phyloP scores from a whole-genome alignment of 1,284 basidiomycete genomes.

The Puccinia sorghi region DNA sequence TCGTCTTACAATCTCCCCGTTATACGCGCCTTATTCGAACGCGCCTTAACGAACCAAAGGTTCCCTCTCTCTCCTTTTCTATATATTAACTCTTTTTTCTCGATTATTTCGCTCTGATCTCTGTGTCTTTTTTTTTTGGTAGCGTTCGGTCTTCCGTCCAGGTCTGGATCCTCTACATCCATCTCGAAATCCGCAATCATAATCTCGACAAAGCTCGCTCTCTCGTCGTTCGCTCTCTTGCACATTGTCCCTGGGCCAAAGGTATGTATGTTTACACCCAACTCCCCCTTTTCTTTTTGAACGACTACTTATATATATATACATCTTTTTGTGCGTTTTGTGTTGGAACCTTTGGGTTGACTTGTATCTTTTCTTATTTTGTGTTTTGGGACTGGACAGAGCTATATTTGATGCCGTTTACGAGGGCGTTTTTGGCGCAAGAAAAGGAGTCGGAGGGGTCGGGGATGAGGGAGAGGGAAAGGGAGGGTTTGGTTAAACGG shows the following conservation, averaged over 20 bases:
- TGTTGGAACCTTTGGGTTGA: too few relatives aligned
- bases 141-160: slow-evolving; percentile 64
- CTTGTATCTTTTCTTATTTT: background rate
- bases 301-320: background rate
- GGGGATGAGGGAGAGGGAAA: slow-evolving; percentile 63
- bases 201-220: slow-evolving; percentile 70
- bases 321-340: background rate
- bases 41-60: slow-evolving; percentile 54
- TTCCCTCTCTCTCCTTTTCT: slow-evolving; percentile 5
- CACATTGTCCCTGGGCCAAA: slow-evolving; percentile 77
- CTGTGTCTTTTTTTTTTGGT: background rate
- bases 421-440: slow-evolving; percentile 68
- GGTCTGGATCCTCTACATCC: slow-evolving; percentile 77
- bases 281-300: background rate
- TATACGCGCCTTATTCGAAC: slow-evolving; percentile 55
- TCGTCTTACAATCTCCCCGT: slow-evolving; percentile 52
- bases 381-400: slow-evolving; percentile 63
- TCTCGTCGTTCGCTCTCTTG: slow-evolving; percentile 74
- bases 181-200: slow-evolving; percentile 74
- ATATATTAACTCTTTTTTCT: background rate
- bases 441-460: slow-evolving; percentile 50
- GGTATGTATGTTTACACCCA: slow-evolving; percentile 62
- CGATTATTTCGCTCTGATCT: background rate
- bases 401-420: slow-evolving; percentile 81
- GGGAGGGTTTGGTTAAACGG: too few relatives aligned